Evolutionary conservation across 345 rosid genomes (phyloP), one percentile per base, ranked within the genome.

Genomic region (Eucalyptus virginea): DNA sequence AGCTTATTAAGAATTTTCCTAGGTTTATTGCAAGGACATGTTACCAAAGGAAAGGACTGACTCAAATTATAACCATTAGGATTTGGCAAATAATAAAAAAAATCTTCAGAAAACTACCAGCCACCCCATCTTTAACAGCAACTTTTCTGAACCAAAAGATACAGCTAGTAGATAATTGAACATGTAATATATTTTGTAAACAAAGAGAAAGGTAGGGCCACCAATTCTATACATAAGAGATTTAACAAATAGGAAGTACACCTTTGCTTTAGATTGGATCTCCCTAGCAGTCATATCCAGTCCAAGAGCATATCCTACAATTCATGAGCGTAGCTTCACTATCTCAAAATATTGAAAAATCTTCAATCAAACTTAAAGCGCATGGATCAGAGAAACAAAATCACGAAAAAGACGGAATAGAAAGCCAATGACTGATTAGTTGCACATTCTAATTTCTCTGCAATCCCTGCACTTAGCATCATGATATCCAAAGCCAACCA

Each of bases 211-310:
- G 16, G 83, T 8, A 77, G 45, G 83, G n/a, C 45, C 72, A 52
- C 17, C n/a, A 17, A 12, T 42, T 26, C n/a, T 81, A 8, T 34
- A 34, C 2, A 4, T 32, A 19, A 24, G 91, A 49, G 81, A 7
- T 7, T 24, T 42, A 56, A 5, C 62, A 86, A 90, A 34, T 10
- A 51, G 87, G 19, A 87, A 13, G 37, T 80, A 87, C 89, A 97
- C 99, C 98, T 96, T 98, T 4, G 99, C 99, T 91, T 94, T 86
- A 90, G 93, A 93, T n/a, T 97, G 98, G 90, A 95, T 93, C 90
- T 98, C 99, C 93, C 94, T 96, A 42, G 98, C 97, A 92, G 98
- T 96, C 99, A 97, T 97, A 92, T 97, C 99, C 93, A 98, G 91
- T 26, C 96, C 99, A 91, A 98, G 90, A 47, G 98, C 98, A 93